These are phyloP conservation scores for Arthrobotrys musiformis DNA, from an alignment of 2,329 filamentous ascomycete species.

Conservation along the genomic window DNA sequence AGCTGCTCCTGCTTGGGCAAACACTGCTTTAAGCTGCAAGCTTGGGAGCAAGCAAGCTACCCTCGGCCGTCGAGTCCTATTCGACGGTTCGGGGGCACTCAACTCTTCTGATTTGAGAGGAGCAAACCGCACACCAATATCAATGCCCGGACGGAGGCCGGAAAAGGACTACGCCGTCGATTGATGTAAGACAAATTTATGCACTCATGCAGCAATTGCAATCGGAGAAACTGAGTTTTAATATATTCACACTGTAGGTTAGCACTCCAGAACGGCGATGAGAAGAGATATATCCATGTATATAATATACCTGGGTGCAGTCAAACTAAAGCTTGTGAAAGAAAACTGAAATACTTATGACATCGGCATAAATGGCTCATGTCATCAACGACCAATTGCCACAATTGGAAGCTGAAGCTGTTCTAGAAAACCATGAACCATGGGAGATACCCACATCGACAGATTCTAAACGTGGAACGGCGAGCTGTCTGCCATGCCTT, in stretches of 20 bases:
- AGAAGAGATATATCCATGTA: neutral
- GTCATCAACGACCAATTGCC: neutral
- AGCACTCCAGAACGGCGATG: neutral
- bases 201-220: neutral
- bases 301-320: neutral
- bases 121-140: neutral
- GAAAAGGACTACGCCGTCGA: neutral
- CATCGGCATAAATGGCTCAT: neutral
- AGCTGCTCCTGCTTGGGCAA: neutral
- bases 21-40: conserved; percentile 2
- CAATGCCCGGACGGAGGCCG: neutral
- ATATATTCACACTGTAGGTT: neutral
- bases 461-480: neutral
- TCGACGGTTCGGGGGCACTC: neutral
- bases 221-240: neutral
- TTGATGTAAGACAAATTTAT: neutral
- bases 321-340: neutral
- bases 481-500: neutral
- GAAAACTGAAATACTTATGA: neutral
- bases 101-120: neutral
- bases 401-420: neutral
- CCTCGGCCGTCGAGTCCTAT: neutral
- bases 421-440: neutral
- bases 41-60: neutral
- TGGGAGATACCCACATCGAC: neutral